Conservation (phyloP, 192 early-diverging fungal genomes). For the Obelidium mucronatum region DNA sequence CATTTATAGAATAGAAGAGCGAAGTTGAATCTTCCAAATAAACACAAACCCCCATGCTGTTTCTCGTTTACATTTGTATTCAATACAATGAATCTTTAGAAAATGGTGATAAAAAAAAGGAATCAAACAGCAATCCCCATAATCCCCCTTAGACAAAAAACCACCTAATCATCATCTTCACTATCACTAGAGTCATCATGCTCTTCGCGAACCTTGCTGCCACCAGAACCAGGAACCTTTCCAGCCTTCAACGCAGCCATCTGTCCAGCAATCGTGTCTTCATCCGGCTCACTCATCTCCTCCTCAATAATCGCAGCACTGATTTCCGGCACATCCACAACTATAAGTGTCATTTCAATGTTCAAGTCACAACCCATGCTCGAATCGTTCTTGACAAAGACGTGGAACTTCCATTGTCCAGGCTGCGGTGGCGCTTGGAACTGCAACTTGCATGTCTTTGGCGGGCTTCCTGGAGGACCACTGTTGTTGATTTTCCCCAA, state of each 20-base stretch:
- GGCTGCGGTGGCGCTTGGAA: conserved; percentile 93
- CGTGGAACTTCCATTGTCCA: conserved; percentile 81
- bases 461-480: conserved; percentile 37
- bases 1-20: background rate
- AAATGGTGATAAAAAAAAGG: background rate
- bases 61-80: background rate
- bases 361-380: conserved; percentile 83
- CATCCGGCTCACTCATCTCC: conserved; percentile 96
- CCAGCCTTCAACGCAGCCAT: conserved; percentile 79
- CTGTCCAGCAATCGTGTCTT: conserved; percentile 94
- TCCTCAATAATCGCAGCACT: conserved; percentile 77
- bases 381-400: conserved; percentile 90
- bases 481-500: conserved; percentile 77
- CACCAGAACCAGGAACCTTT: conserved; percentile 23
- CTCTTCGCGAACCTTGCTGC: conserved; percentile 24
- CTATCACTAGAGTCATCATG: conserved; percentile 44
- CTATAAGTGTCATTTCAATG: conserved; percentile 76
- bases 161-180: conserved; percentile 30
- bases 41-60: background rate
- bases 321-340: conserved; percentile 76
- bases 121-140: background rate
- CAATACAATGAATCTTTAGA: background rate
- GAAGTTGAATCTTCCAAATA: background rate
- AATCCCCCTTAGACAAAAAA: background rate
- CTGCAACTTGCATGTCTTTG: conserved; percentile 70